Conservation (phyloP, 208 protist species). For the Trypanosoma vivax region DNA sequence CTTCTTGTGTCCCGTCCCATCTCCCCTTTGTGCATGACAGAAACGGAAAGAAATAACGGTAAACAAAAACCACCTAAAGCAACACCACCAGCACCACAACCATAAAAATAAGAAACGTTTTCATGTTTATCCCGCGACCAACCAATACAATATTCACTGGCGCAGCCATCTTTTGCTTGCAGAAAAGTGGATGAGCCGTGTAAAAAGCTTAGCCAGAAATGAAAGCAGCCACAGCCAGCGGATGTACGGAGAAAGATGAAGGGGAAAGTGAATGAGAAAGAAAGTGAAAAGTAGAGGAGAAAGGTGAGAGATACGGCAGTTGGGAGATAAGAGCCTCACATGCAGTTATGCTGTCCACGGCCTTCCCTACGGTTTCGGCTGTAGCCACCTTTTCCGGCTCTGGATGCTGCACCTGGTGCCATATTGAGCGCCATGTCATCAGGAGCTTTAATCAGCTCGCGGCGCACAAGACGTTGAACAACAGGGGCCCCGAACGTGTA, state of each 20-base stretch:
- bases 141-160: too few species aligned
- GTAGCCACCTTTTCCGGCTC: slow-evolving; percentile 5
- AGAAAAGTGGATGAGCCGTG: too few species aligned
- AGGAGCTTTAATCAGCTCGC: slow-evolving; percentile 59
- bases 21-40: too few species aligned
- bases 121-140: too few species aligned
- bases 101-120: too few species aligned
- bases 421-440: slow-evolving; percentile 23
- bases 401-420: not conserved
- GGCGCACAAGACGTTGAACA: slow-evolving; percentile 87
- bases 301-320: too few species aligned
- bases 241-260: slow-evolving; percentile 4
- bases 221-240: slow-evolving; percentile 11
- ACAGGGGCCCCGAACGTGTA: slow-evolving; percentile 96
- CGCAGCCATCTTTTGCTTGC: too few species aligned
- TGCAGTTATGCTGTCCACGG: not conserved
- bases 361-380: slow-evolving; percentile 2
- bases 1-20: not conserved
- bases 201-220: slow-evolving; percentile 5
- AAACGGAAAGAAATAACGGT: too few species aligned
- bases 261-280: not conserved
- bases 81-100: too few species aligned
- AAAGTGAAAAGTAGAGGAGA: not conserved
- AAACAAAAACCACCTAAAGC: too few species aligned
- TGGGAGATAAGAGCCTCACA: not conserved